Evolutionary conservation across 164 flowering plant species (phyloP).

Genomic region (Buxus sempervirens): DNA sequence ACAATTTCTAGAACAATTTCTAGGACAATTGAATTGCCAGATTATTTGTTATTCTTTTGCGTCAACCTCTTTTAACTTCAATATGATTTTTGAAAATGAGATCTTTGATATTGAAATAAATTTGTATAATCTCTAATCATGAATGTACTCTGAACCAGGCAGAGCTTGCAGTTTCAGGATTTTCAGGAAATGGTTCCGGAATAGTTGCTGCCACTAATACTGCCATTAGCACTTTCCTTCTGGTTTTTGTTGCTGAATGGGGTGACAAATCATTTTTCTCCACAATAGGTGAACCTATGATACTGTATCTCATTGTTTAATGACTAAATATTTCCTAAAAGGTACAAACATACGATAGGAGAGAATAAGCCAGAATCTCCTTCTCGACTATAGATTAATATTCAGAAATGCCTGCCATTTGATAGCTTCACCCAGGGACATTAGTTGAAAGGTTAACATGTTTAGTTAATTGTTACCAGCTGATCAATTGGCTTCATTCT

Average conservation of each 20-base stretch:
- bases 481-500: background rate
- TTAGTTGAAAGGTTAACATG: background rate
- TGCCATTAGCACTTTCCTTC: constrained; percentile 65
- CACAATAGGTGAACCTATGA: constrained; percentile 66
- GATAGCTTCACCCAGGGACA: background rate
- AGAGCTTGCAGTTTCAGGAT: constrained; percentile 87
- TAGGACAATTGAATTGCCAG: background rate
- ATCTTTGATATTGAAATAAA: background rate
- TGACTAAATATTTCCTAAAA: background rate
- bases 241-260: constrained; percentile 99
- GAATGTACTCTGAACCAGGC: constrained; percentile 55
- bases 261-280: constrained; percentile 98
- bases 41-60: background rate
- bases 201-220: constrained; percentile 83
- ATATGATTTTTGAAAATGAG: background rate
- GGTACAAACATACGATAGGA: background rate
- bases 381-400: background rate
- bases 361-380: background rate
- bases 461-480: background rate
- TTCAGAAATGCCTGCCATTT: background rate
- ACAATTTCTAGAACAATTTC: background rate
- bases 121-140: background rate
- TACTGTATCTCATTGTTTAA: background rate
- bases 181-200: constrained; percentile 93
- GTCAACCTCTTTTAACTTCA: background rate